Evolutionary conservation across 371 early-diverging fungal species (phyloP).

Genomic region (Mucor sp.): DNA sequence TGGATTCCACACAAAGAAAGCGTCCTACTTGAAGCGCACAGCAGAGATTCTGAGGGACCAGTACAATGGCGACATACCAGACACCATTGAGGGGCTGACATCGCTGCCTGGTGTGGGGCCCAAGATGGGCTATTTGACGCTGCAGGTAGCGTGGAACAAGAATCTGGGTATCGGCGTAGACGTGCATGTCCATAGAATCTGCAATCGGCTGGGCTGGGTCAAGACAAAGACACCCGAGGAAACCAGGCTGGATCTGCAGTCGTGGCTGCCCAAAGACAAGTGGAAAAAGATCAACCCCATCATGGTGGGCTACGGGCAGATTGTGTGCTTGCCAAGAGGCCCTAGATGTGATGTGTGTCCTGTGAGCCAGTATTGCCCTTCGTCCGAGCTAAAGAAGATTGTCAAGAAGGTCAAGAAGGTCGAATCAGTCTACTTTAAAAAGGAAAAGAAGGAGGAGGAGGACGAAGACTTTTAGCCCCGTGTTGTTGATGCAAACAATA

Average conservation of each 20-base stretch:
- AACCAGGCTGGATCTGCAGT: constrained; percentile 80
- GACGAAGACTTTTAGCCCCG: neutral
- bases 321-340: constrained; percentile 75
- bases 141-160: constrained; percentile 89
- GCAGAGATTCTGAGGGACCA: constrained; percentile 74
- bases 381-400: constrained; percentile 32
- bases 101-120: constrained; percentile 97
- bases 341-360: constrained; percentile 90
- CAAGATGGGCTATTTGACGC: constrained; percentile 90
- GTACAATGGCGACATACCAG: constrained; percentile 87
- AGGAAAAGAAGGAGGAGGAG: neutral
- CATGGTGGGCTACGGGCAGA: constrained; percentile 97
- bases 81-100: constrained; percentile 75
- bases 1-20: constrained; percentile 92
- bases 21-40: constrained; percentile 74
- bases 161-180: constrained; percentile 98
- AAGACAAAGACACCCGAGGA: constrained; percentile 80
- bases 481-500: neutral
- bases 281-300: constrained; percentile 93
- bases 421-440: constrained; percentile 8
- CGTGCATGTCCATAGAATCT: constrained; percentile 96
- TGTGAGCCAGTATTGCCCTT: constrained; percentile 74
- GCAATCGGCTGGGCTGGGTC: constrained; percentile 91
- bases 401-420: neutral
- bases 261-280: constrained; percentile 84